A percentile compares a stretch with the other conserved stretches of the same genome.
Evolutionary conservation across 164 flowering plant genomes (phyloP).

Genomic region (Dillenia suffruticosa): DNA sequence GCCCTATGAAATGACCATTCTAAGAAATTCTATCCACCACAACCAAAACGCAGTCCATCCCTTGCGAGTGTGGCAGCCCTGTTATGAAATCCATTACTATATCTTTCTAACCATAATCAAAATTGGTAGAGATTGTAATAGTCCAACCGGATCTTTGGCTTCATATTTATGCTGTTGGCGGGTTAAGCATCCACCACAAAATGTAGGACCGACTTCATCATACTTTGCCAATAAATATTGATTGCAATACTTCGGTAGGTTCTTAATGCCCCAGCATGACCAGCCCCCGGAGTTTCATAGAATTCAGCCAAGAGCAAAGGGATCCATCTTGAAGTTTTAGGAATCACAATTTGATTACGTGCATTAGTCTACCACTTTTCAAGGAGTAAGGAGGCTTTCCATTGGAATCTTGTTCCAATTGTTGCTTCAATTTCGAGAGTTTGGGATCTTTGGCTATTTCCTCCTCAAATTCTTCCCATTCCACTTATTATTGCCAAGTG

Average conservation of each 20-base stretch:
- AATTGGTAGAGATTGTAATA: constrained; percentile 13
- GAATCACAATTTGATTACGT: no score
- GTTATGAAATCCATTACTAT: constrained; percentile 12
- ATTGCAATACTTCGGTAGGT: not conserved
- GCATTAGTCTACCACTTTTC: no score
- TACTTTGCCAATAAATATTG: constrained; percentile 4
- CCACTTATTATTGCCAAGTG: no score
- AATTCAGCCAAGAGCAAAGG: no score
- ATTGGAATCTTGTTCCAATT: no score
- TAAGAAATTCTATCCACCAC: constrained; percentile 4
- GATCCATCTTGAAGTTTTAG: no score
- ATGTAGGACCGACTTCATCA: not conserved
- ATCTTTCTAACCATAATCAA: constrained; percentile 6
- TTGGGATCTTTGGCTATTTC: no score
- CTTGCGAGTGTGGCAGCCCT: not conserved
- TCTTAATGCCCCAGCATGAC: no score
- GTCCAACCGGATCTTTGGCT: not conserved
- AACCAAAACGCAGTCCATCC: not conserved
- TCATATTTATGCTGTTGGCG: constrained; percentile 6
- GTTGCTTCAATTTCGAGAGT: no score
- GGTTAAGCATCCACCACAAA: not conserved
- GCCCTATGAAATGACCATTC: constrained; percentile 5
- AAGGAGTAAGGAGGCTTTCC: no score
- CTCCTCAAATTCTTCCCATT: no score
- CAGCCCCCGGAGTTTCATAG: no score